These are phyloP conservation scores for Gossypium davidsonii DNA, from an alignment of 441 rosid genomes.

Conservation along the genomic window DNA sequence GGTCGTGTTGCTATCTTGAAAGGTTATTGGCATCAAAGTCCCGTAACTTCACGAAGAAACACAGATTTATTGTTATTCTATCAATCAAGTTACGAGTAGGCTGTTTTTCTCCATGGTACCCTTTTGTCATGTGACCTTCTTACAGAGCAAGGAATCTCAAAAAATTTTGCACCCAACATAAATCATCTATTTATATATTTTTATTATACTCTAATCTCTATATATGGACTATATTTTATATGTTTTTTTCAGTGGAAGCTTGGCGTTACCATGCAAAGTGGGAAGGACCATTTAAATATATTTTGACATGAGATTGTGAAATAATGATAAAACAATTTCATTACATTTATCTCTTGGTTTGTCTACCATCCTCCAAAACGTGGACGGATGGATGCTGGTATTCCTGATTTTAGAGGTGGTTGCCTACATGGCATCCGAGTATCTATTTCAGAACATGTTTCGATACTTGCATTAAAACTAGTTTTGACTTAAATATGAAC, in stretches of 20 bases:
- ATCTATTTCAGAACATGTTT: no score
- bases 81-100: no score
- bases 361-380: not conserved
- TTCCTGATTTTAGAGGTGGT: no score
- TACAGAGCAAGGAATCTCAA: constrained; percentile 26
- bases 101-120: not conserved
- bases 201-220: not conserved
- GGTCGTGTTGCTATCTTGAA: no score
- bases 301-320: constrained; percentile 15
- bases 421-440: not conserved
- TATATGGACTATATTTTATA: not conserved
- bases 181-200: constrained; percentile 25
- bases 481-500: no score
- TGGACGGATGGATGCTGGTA: not conserved
- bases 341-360: not conserved
- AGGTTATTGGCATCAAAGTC: no score
- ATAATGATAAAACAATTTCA: constrained; percentile 19
- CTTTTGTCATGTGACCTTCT: constrained; percentile 17
- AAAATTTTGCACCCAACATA: constrained; percentile 39
- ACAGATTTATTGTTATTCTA: no score
- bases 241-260: not conserved
- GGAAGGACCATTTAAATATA: not conserved
- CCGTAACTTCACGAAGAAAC: no score
- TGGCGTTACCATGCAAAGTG: constrained; percentile 5
- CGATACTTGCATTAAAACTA: no score